These are phyloP conservation scores for Wallacemonas sp. DNA, from an alignment of 208 protist genomes.

Conservation along the genomic window DNA sequence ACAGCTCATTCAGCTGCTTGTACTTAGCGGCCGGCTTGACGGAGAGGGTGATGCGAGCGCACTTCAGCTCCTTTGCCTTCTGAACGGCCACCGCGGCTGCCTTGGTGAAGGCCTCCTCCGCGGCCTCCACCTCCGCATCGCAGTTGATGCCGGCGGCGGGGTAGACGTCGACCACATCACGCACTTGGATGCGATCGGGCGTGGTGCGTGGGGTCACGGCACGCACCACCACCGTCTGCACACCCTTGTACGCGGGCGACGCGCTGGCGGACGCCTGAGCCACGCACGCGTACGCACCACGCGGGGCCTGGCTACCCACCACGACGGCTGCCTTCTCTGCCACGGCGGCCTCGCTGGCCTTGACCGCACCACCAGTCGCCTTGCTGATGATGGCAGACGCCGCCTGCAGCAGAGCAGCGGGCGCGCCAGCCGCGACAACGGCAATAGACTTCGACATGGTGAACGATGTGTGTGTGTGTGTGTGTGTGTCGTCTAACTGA, in stretches of 20 bases:
- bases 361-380: constrained; percentile 57
- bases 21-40: constrained; percentile 77
- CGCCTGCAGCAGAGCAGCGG: constrained; percentile 60
- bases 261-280: constrained; percentile 25
- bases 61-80: constrained; percentile 57
- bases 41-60: constrained; percentile 65
- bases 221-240: constrained; percentile 64
- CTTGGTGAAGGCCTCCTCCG: constrained; percentile 48
- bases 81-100: constrained; percentile 62
- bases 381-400: constrained; percentile 55
- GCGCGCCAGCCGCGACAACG: constrained; percentile 54
- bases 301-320: constrained; percentile 53
- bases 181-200: constrained; percentile 56
- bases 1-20: constrained; percentile 64
- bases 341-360: constrained; percentile 27
- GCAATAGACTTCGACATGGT: constrained; percentile 72
- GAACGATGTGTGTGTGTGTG: constrained; percentile 9
- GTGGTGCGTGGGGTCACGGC: constrained; percentile 60
- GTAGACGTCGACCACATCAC: constrained; percentile 77
- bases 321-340: constrained; percentile 57
- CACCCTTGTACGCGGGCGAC: constrained; percentile 46
- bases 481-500: not conserved
- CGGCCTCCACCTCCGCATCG: constrained; percentile 42
- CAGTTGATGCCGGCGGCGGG: constrained; percentile 60
- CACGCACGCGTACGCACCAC: constrained; percentile 61